phyloP scores from a whole-genome alignment of 139 green algal genomes.

The Micractinium sp. region DNA sequence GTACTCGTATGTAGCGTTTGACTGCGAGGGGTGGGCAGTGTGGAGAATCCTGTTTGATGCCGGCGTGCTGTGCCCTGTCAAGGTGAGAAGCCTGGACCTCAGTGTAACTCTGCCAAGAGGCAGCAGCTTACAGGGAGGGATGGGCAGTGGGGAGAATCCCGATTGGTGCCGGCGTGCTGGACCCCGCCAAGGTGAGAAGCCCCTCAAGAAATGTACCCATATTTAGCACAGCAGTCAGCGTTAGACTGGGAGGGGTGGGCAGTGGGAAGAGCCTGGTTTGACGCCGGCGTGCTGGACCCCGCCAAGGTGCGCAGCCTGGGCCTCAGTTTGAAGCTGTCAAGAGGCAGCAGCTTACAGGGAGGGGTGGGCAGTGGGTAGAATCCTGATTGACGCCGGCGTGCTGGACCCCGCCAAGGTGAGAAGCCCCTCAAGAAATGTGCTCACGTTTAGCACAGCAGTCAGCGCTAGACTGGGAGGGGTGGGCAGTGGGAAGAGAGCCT shows the following conservation, averaged over 20 bases:
- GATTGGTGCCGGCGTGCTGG: slow-evolving; percentile 90
- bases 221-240: too few species aligned
- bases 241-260: too few species aligned
- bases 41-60: slow-evolving; percentile 73
- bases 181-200: slow-evolving; percentile 89
- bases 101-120: too few species aligned
- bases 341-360: too few species aligned
- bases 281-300: slow-evolving; percentile 94
- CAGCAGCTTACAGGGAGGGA: too few species aligned
- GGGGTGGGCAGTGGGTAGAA: background rate
- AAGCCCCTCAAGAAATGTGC: too few species aligned
- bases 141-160: slow-evolving; percentile 53
- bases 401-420: slow-evolving; percentile 96
- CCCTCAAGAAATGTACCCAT: too few species aligned
- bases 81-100: slow-evolving; percentile 54
- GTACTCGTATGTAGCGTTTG: too few species aligned
- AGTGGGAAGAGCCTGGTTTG: slow-evolving; percentile 70
- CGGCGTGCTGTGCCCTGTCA: slow-evolving; percentile 97
- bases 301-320: slow-evolving; percentile 76
- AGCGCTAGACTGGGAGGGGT: too few species aligned
- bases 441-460: too few species aligned
- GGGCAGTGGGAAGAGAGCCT: slow-evolving; percentile 58
- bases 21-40: too few species aligned
- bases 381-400: slow-evolving; percentile 89
- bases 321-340: too few species aligned